A percentile compares a stretch with the other conserved stretches of the same genome.
These are phyloP conservation scores for Coprinopsis strossmayeri DNA, from an alignment of 768 basidiomycete species.

Conservation along the genomic window DNA sequence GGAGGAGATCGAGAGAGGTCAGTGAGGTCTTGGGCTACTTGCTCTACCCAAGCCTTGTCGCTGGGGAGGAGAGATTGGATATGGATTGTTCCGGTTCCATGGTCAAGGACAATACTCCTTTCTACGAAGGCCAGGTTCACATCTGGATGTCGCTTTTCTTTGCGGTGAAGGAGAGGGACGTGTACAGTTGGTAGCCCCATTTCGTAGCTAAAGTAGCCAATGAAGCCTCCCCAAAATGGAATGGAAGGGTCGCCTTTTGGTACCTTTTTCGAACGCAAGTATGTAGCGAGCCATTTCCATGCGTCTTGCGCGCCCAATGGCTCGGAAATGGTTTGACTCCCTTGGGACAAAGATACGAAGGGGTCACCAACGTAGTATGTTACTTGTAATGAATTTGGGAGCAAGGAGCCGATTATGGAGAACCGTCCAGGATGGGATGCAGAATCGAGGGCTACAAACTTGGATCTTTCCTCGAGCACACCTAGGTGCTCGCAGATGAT, in stretches of 20 bases:
- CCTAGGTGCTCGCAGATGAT: conserved; percentile 58
- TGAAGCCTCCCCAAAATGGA: conserved; percentile 82
- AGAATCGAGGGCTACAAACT: conserved; percentile 71
- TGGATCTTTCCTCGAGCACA: conserved; percentile 47
- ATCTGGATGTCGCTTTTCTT: conserved; percentile 48
- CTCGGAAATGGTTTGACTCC: conserved; percentile 27
- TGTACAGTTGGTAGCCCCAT: conserved; percentile 56
- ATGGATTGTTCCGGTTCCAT: conserved; percentile 38
- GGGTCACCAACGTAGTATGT: conserved; percentile 48
- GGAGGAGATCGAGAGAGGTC: conserved; percentile 2
- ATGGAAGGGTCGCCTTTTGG: conserved; percentile 41
- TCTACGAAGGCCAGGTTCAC: conserved; percentile 74
- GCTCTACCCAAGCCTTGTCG: conserved; percentile 57
- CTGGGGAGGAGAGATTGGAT: conserved; percentile 63
- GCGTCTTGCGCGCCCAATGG: conserved; percentile 46
- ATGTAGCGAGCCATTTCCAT: conserved; percentile 72
- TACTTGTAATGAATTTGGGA: conserved; percentile 47
- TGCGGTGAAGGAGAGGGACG: conserved; percentile 30
- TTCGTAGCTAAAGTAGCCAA: conserved; percentile 78
- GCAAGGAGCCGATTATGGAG: conserved; percentile 64
- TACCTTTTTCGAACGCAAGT: conserved; percentile 51
- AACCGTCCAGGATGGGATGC: conserved; percentile 69
- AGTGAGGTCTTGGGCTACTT: conserved; percentile 23
- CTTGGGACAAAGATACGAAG: conserved; percentile 39
- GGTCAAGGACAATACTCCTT: conserved; percentile 68